A percentile compares a stretch with the other conserved stretches of the same genome.
Conservation (phyloP, 129 eudicot genomes). For the Calendula officinalis region DNA sequence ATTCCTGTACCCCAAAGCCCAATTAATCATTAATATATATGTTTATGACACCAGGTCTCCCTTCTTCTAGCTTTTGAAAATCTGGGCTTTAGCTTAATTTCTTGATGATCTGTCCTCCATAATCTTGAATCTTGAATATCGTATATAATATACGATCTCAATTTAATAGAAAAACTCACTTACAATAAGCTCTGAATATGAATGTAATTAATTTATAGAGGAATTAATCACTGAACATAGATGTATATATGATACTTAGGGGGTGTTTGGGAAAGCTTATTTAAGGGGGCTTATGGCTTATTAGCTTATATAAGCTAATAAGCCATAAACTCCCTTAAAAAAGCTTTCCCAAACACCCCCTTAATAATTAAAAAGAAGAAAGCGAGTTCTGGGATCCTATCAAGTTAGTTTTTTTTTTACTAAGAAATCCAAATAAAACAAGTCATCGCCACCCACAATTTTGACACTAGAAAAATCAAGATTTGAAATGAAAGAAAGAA, state of each 20-base stretch:
- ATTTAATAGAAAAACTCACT: no score
- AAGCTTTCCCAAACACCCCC: no score
- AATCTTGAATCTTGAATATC: no score
- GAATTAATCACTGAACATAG: background rate
- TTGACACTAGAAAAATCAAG: conserved; percentile 24
- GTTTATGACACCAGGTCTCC: conserved; percentile 11
- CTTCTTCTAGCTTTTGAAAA: background rate
- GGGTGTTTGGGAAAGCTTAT: no score
- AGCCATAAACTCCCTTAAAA: no score
- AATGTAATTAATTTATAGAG: background rate
- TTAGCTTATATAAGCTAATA: no score
- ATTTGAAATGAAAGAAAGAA: conserved; percentile 17
- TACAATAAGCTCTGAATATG: background rate
- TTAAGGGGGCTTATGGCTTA: no score
- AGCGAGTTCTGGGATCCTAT: conserved; percentile 23
- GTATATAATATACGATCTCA: no score
- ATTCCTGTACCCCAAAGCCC: conserved; percentile 30
- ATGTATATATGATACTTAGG: background rate
- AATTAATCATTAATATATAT: conserved; percentile 10
- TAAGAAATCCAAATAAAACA: conserved; percentile 40
- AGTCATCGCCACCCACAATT: conserved; percentile 30
- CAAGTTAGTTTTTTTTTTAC: conserved; percentile 32
- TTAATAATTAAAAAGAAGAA: conserved; percentile 8
- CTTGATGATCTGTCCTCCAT: no score
- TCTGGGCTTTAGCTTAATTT: no score